phyloP scores from a whole-genome alignment of 2,329 filamentous ascomycete genomes.

The Talaromyces sp. region DNA sequence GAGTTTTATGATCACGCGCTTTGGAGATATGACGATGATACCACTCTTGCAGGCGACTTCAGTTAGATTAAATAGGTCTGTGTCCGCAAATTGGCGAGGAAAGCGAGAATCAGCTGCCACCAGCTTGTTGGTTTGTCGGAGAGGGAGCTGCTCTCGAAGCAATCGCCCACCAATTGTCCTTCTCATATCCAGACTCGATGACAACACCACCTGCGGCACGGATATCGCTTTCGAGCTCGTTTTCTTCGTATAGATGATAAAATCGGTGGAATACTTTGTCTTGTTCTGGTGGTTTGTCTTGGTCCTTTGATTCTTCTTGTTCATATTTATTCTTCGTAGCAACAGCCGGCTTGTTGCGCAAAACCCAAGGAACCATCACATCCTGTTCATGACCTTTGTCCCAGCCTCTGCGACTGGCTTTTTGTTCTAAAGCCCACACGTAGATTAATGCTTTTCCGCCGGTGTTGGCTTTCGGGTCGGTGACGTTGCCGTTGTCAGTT shows the following conservation, averaged over 20 bases:
- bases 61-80: not conserved
- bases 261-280: slow-evolving; percentile 72
- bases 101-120: not conserved
- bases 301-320: slow-evolving; percentile 22
- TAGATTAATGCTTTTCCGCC: slow-evolving; percentile 74
- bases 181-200: slow-evolving; percentile 82
- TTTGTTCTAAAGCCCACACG: slow-evolving; percentile 95
- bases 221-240: slow-evolving; percentile 82
- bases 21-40: slow-evolving; percentile 16
- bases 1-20: slow-evolving; percentile 7
- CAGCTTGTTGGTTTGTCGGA: not conserved
- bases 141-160: slow-evolving; percentile 27
- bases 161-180: slow-evolving; percentile 97
- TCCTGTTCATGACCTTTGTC: slow-evolving; percentile 80
- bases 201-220: slow-evolving; percentile 69
- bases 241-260: slow-evolving; percentile 86
- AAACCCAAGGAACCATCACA: slow-evolving; percentile 93
- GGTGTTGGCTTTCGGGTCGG: slow-evolving; percentile 12
- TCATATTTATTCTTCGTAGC: slow-evolving; percentile 19
- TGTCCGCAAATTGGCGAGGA: not conserved
- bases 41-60: slow-evolving; percentile 7
- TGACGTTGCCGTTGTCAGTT: slow-evolving; percentile 4
- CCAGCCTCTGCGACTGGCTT: slow-evolving; percentile 81
- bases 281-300: slow-evolving; percentile 21
- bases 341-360: slow-evolving; percentile 44